These are phyloP conservation scores for Malbranchea cinnamomea DNA, from an alignment of 2,329 filamentous ascomycete genomes.

Conservation along the genomic window DNA sequence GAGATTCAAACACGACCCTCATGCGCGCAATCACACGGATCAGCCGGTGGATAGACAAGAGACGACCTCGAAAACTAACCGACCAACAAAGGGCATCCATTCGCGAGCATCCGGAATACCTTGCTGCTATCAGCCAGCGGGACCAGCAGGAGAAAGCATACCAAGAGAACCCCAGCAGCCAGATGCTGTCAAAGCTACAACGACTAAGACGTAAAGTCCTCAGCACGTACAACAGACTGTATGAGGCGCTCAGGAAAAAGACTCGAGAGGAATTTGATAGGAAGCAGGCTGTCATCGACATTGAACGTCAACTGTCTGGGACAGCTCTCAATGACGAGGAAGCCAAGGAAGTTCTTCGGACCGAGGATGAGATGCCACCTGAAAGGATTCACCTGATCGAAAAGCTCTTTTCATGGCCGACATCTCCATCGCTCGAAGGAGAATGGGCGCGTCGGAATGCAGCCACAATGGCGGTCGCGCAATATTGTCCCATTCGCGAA, in stretches of 20 bases:
- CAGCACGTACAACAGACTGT: too few relatives aligned
- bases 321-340: conserved; percentile 6
- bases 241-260: conserved; percentile 7
- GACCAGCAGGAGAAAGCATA: too few relatives aligned
- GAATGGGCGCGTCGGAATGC: conserved; percentile 12
- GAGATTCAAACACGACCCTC: conserved; percentile 10
- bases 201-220: too few relatives aligned
- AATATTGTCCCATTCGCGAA: conserved; percentile 13
- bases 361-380: conserved; percentile 10
- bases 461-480: conserved; percentile 9
- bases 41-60: conserved; percentile 11
- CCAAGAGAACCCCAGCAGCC: too few relatives aligned
- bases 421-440: conserved; percentile 12
- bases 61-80: conserved; percentile 11
- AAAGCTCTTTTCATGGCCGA: conserved; percentile 13
- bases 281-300: conserved; percentile 12
- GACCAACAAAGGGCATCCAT: conserved; percentile 7
- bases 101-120: conserved; percentile 9
- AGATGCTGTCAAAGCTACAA: too few relatives aligned
- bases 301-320: conserved; percentile 11
- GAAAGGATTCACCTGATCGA: conserved; percentile 13
- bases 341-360: conserved; percentile 5
- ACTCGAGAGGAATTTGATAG: conserved; percentile 8
- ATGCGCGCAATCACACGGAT: conserved; percentile 10
- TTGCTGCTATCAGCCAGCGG: conserved; percentile 6